phyloP scores from a whole-genome alignment of 768 basidiomycete species.

The Daedaleopsis sinensis region DNA sequence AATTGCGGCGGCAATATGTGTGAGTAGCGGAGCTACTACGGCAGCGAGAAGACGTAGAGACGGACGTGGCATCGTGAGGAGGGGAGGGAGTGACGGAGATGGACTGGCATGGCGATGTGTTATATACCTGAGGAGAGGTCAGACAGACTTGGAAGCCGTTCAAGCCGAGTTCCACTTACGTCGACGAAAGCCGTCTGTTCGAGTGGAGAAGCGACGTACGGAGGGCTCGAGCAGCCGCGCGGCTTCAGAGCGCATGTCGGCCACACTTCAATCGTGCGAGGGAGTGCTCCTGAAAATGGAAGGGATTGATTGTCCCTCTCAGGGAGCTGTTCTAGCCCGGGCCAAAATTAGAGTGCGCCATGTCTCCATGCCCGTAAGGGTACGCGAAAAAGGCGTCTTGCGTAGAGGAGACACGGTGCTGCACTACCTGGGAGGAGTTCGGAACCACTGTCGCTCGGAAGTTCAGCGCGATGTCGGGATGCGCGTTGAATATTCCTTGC shows the following conservation, averaged over 20 bases:
- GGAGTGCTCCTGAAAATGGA: neutral
- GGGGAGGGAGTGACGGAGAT: neutral
- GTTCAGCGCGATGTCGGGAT: neutral
- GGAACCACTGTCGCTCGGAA: neutral
- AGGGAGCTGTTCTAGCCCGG: neutral
- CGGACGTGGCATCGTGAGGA: neutral
- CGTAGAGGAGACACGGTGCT: neutral
- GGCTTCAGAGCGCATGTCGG: neutral
- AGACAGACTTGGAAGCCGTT: no score
- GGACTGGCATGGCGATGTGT: neutral
- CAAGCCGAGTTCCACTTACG: neutral
- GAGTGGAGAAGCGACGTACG: neutral
- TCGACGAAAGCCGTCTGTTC: neutral
- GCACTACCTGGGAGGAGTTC: neutral
- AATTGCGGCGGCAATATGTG: constrained; percentile 14
- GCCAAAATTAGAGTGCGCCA: neutral
- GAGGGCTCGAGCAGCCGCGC: neutral
- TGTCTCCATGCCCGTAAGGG: neutral
- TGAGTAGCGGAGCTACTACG: neutral
- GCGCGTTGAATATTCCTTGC: no score
- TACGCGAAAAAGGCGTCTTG: neutral
- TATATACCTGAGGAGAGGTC: neutral
- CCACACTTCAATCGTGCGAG: neutral
- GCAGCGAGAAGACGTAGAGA: neutral
- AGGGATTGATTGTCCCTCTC: neutral